These are phyloP conservation scores for Exophiala sideris DNA, from an alignment of 2,329 filamentous ascomycete genomes.

Conservation along the genomic window DNA sequence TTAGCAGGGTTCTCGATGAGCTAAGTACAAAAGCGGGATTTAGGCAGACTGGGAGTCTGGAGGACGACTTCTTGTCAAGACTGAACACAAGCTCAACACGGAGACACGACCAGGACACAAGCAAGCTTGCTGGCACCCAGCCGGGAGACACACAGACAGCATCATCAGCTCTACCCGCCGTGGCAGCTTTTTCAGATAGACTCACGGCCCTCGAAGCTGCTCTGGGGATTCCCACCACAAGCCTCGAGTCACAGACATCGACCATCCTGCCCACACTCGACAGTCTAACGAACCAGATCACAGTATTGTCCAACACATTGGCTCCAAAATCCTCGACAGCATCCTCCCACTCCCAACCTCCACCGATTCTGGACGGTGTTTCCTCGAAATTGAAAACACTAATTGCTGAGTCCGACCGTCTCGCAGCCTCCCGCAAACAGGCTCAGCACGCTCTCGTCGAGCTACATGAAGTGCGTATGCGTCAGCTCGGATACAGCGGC, in stretches of 20 bases:
- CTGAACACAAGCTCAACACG: conserved; percentile 10
- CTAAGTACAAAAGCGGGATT: conserved; percentile 14
- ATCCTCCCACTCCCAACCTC: conserved; percentile 32
- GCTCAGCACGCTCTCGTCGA: conserved; percentile 43
- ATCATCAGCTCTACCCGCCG: conserved; percentile 68
- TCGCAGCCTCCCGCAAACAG: conserved; percentile 42
- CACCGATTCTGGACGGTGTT: conserved; percentile 43
- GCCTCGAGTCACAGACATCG: conserved; percentile 46
- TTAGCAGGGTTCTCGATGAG: conserved; percentile 67
- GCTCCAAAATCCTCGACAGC: conserved; percentile 31
- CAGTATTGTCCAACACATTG: conserved; percentile 59
- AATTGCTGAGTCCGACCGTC: conserved; percentile 43
- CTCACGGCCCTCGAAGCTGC: conserved; percentile 74
- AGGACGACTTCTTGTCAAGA: conserved; percentile 23
- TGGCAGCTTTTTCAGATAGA: conserved; percentile 79
- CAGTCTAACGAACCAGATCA: conserved; percentile 74
- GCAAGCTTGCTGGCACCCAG: background rate
- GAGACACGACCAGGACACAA: background rate
- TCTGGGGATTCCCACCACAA: conserved; percentile 71
- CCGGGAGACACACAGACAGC: background rate
- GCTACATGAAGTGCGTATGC: conserved; percentile 39
- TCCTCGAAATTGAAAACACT: conserved; percentile 43
- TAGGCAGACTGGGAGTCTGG: conserved; percentile 9
- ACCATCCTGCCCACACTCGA: conserved; percentile 82
- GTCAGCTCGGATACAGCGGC: conserved; percentile 30